A percentile compares a stretch with the other conserved stretches of the same genome.
phyloP scores from a whole-genome alignment of 164 flowering plant genomes.

The Stephania yunnanensis region DNA sequence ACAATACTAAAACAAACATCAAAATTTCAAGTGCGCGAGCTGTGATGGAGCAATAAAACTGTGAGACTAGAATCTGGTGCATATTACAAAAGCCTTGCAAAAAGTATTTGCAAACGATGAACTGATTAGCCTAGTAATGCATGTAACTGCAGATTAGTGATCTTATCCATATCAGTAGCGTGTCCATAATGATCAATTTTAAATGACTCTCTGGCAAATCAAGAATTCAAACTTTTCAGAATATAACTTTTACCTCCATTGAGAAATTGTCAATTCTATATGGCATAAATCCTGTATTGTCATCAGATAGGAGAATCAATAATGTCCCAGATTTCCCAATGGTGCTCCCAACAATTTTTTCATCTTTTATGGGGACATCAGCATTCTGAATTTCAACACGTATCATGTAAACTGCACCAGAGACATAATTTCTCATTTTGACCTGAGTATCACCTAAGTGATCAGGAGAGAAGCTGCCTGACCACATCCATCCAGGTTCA shows the following conservation, averaged over 20 bases:
- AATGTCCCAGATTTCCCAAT: slow-evolving; percentile 78
- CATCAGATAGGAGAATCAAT: slow-evolving; percentile 82
- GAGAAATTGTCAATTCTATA: slow-evolving; percentile 94
- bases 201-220: background rate
- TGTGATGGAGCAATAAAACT: background rate
- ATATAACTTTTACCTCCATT: slow-evolving; percentile 56
- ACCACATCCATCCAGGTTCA: slow-evolving; percentile 98
- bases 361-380: slow-evolving; percentile 60
- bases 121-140: background rate
- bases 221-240: background rate
- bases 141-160: background rate
- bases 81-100: background rate
- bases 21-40: background rate
- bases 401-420: slow-evolving; percentile 53
- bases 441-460: slow-evolving; percentile 90
- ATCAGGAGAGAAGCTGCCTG: slow-evolving; percentile 93
- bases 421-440: slow-evolving; percentile 71
- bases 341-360: slow-evolving; percentile 59
- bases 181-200: background rate
- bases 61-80: background rate
- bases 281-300: slow-evolving; percentile 90
- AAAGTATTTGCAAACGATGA: background rate
- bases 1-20: background rate
- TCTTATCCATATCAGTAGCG: background rate
- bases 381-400: slow-evolving; percentile 94